These are phyloP conservation scores for Russula earlei DNA, from an alignment of 768 basidiomycete species.

Conservation along the genomic window DNA sequence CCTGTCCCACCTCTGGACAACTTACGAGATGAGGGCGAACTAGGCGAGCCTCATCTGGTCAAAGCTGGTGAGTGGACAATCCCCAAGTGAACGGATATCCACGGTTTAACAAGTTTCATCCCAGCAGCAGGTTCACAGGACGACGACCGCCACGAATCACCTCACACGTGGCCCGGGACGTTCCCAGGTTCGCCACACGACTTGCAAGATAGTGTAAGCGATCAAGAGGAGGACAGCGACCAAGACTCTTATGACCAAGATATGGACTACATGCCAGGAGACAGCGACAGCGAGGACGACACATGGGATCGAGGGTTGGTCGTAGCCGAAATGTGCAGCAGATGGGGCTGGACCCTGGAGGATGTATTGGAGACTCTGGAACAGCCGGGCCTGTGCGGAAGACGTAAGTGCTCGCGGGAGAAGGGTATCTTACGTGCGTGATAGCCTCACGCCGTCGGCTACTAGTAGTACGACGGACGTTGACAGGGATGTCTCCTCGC, in stretches of 20 bases:
- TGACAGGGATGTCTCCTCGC: slow-evolving; percentile 7
- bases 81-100: not conserved
- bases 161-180: slow-evolving; percentile 12
- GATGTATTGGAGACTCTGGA: slow-evolving; percentile 17
- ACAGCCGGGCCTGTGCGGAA: slow-evolving; percentile 13
- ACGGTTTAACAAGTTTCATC: slow-evolving; percentile 2
- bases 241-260: slow-evolving; percentile 16
- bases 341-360: slow-evolving; percentile 18
- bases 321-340: slow-evolving; percentile 17
- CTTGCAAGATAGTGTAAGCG: slow-evolving; percentile 11
- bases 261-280: slow-evolving; percentile 10
- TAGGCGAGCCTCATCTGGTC: not conserved
- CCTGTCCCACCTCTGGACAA: slow-evolving; percentile 14
- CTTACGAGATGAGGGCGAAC: slow-evolving; percentile 6
- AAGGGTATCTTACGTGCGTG: slow-evolving; percentile 17
- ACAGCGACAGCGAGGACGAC: slow-evolving; percentile 14
- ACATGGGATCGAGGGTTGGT: slow-evolving; percentile 10
- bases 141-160: slow-evolving; percentile 3
- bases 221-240: slow-evolving; percentile 17
- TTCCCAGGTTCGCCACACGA: slow-evolving; percentile 10
- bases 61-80: slow-evolving; percentile 9
- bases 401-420: slow-evolving; percentile 17
- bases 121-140: not conserved
- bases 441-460: slow-evolving; percentile 11
- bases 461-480: slow-evolving; percentile 4